Conservation (phyloP, 106 monocot species). For the Agapanthus africanus region DNA sequence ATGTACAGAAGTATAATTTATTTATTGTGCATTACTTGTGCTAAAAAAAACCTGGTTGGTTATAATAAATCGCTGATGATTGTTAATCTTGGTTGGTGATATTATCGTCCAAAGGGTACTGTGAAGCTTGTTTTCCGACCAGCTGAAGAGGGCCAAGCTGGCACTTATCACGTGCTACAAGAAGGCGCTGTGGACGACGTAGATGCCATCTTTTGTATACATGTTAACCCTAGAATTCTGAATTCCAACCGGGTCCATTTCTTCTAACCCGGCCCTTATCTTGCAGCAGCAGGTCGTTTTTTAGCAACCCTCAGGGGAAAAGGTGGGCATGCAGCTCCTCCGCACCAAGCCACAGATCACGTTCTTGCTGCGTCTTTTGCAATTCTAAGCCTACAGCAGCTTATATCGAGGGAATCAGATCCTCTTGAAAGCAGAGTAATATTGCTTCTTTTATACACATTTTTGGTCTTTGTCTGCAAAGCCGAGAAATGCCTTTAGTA, state of each 20-base stretch:
- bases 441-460: too few relatives aligned
- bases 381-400: constrained; percentile 32
- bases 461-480: too few relatives aligned
- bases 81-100: too few relatives aligned
- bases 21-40: too few relatives aligned
- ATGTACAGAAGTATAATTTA: too few relatives aligned
- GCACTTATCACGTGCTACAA: constrained; percentile 43
- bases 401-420: constrained; percentile 40
- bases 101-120: constrained; percentile 26
- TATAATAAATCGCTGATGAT: too few relatives aligned
- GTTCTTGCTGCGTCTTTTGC: constrained; percentile 28
- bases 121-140: constrained; percentile 73
- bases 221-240: constrained; percentile 40
- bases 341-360: constrained; percentile 28
- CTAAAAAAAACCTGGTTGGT: too few relatives aligned
- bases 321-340: constrained; percentile 39
- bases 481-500: too few relatives aligned
- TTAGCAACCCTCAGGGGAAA: constrained; percentile 32
- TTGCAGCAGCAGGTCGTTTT: constrained; percentile 47
- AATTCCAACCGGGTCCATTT: constrained; percentile 30
- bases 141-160: constrained; percentile 55
- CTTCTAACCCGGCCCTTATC: constrained; percentile 41
- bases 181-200: constrained; percentile 42
- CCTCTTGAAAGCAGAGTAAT: constrained; percentile 47
- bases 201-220: constrained; percentile 43